Evolutionary conservation across 1,284 basidiomycete species (phyloP), one percentile per base, ranked within the genome.

Genomic region (Cerioporus squamosus): DNA sequence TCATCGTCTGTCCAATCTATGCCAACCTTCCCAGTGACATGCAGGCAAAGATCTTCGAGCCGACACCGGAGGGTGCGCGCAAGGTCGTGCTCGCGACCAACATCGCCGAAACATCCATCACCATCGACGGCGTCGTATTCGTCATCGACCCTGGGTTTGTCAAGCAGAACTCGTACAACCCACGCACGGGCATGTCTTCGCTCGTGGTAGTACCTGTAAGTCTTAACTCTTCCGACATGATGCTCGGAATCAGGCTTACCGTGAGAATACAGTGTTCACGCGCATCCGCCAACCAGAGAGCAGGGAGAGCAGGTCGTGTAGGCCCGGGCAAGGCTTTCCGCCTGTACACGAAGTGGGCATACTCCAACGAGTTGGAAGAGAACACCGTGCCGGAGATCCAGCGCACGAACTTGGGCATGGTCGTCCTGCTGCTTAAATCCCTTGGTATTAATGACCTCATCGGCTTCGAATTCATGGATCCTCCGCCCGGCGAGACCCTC

Each of bases 11-110:
- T 70, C 97, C 97, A 0, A 98, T 99, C 66, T 99, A 99, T 71
- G 96, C 97, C 61, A 98, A 98, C 72, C 77, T 99, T 33, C 97
- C 97, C 1, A 96, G 93, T 66, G 97, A 99, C 62, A 95, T 98
- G 95, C 97, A 99, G 74, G 93, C 95, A 36, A 98, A 98, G 78
- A 99, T 99, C 63, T 99, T 99, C 74, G 97, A 99, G 74, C 96
- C 97, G 1, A 99, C 97, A 7, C 97, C 97, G 0, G 91, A 94
- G 57, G 95, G 95, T 10, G 94, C 97, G 17, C 82, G 97, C 55
- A 99, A 99, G 76, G 95, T 98, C 49, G 97, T 99, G 17, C 80
- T 99, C 39, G 97, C 97, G 1, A 99, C 97, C 29, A 99, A 99
- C 73, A 99, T 99, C 65, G 97, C 97, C 24, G 96, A 98, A 75